Evolutionary conservation across 257 asterid species (phyloP), one percentile per base, ranked within the genome.

Genomic region (Plantago ovata): DNA sequence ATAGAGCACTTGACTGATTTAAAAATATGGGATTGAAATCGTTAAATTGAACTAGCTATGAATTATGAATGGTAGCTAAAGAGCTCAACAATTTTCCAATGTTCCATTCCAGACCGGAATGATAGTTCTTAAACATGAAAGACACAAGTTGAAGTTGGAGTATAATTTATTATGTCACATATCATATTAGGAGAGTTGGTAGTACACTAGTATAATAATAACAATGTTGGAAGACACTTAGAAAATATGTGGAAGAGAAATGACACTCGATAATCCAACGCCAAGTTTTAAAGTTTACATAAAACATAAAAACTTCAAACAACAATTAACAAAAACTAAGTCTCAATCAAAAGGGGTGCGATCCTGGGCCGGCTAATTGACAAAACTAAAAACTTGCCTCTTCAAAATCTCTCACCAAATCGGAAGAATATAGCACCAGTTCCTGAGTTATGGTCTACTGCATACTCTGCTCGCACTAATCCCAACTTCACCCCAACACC

Each of bases 401-500:
- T 80, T 69, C 41, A 92, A 75, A 93, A 93, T 71, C 98, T 86
- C 79, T 93, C 98, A 42, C 98, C 98, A 68, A 89, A 89, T 49
- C 96, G 74, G 82, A 93, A 89, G 81, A 93, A 93, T 60, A 89
- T 1, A 0, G 95, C 82, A 13, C 98, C 98, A 3, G 94, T 82
- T 44, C 97, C 95, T 39, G 98, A 82, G 76, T 93, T 89, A 67
- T 79, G 84, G 69, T 93, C 98, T 38, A 89, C 84, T 2, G 97
- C 97, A 56, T 93, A 93, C 70, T 93, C 98, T 2, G 88, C 95
- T 9, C 98, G 84, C 51, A 93, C 89, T 62, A 86, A 71, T 39
- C 98, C 98, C 18, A 93, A 72, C 82, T 93, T 86, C n/a, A 83
- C 82, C 38, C 99, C 97, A 22, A 70, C 85, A 40, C 99, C 99